Evolutionary conservation across 495 filamentous ascomycete species (phyloP).

Genomic region (Neurospora discreta): DNA sequence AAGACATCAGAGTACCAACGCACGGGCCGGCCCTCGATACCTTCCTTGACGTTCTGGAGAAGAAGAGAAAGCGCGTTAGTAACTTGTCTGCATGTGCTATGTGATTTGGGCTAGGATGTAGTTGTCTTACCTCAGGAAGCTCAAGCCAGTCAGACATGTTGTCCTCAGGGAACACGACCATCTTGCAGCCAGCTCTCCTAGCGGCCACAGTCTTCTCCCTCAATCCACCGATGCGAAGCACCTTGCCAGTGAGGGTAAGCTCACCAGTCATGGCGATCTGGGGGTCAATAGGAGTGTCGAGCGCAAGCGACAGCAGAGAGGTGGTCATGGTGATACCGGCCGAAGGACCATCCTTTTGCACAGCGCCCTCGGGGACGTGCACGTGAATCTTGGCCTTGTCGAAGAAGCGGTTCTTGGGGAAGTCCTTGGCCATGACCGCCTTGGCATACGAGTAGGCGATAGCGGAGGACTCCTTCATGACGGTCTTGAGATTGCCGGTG

Average conservation of each 20-base stretch:
- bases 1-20: conserved; percentile 95
- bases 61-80: conserved; percentile 22
- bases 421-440: conserved; percentile 69
- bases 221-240: conserved; percentile 88
- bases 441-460: conserved; percentile 97
- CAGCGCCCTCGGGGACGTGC: conserved; percentile 94
- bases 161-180: conserved; percentile 88
- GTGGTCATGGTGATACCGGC: conserved; percentile 98
- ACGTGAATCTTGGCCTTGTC: conserved; percentile 93
- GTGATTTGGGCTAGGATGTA: neutral
- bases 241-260: conserved; percentile 94
- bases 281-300: conserved; percentile 67
- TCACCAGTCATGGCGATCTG: conserved; percentile 98
- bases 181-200: conserved; percentile 83
- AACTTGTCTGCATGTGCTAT: neutral
- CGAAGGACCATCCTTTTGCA: conserved; percentile 91
- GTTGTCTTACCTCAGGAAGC: conserved; percentile 72
- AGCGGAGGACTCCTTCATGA: conserved; percentile 93
- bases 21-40: conserved; percentile 78
- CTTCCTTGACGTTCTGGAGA: conserved; percentile 87
- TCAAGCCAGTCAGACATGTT: conserved; percentile 97
- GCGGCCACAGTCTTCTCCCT: conserved; percentile 99
- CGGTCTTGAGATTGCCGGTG: conserved; percentile 88
- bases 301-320: conserved; percentile 70
- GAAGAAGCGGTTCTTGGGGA: conserved; percentile 86